These are phyloP conservation scores for Ammopiptanthus mongolicus DNA, from an alignment of 306 rosid species.

Conservation along the genomic window DNA sequence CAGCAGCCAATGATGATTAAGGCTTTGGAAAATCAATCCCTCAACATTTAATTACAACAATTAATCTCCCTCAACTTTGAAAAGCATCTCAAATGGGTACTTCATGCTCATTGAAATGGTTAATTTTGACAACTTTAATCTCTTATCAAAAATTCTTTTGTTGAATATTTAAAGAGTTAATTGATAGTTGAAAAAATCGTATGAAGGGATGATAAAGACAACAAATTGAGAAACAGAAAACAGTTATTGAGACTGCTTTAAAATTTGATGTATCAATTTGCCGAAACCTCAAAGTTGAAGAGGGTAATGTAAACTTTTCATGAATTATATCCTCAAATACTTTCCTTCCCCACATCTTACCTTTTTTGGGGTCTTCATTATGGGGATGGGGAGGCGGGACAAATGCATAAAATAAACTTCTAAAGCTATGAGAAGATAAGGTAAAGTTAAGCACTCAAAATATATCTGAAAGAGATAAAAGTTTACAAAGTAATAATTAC, in stretches of 20 bases:
- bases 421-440: neutral
- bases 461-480: neutral
- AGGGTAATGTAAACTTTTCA: neutral
- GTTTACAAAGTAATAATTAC: constrained; percentile 34
- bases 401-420: neutral
- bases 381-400: neutral
- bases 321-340: neutral
- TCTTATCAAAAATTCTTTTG: neutral
- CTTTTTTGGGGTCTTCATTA: neutral
- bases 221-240: neutral
- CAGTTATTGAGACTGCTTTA: neutral
- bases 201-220: neutral
- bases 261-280: no score
- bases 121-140: neutral
- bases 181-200: neutral
- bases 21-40: neutral
- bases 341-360: neutral
- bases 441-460: neutral
- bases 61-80: neutral
- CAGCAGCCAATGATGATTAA: neutral
- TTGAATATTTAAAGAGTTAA: neutral
- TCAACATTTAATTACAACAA: neutral
- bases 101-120: neutral
- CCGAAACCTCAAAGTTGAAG: no score
- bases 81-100: neutral